Percentiles rank a stretch among this genome's conserved stretches.
Conservation (phyloP, 495 filamentous ascomycete species). For the Hypoxylon perforatum region DNA sequence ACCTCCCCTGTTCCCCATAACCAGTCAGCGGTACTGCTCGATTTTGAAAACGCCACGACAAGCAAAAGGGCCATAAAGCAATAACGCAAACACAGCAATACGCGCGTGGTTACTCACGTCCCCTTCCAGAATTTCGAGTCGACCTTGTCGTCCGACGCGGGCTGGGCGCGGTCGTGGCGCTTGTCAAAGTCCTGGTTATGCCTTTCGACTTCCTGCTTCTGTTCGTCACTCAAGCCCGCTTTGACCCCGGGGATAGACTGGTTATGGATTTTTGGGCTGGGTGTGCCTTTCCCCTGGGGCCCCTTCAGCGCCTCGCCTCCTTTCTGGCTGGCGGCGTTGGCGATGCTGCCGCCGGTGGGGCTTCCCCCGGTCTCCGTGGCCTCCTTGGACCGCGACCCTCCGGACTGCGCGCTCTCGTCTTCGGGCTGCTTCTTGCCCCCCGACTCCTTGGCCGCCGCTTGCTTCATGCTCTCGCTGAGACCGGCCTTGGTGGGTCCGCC, state of each 20-base stretch:
- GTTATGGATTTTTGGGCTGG: constrained; percentile 60
- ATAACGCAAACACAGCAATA: background rate
- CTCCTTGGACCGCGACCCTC: constrained; percentile 58
- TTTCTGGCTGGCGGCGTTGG: constrained; percentile 48
- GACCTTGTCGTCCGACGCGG: constrained; percentile 58
- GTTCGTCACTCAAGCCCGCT: constrained; percentile 53
- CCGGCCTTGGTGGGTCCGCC: constrained; percentile 42
- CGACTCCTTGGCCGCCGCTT: constrained; percentile 28
- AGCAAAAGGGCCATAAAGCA: background rate
- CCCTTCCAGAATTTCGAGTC: constrained; percentile 61
- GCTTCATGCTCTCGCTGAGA: constrained; percentile 39
- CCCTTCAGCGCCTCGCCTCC: constrained; percentile 56
- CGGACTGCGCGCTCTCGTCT: constrained; percentile 54
- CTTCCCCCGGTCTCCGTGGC: constrained; percentile 50
- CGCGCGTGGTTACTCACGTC: constrained; percentile 35
- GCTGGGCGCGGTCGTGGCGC: constrained; percentile 54
- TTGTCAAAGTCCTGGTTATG: constrained; percentile 64
- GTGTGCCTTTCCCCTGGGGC: constrained; percentile 49
- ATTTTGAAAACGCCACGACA: background rate
- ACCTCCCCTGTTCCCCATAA: constrained; percentile 31
- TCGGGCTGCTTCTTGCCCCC: constrained; percentile 50
- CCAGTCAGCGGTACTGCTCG: constrained; percentile 12
- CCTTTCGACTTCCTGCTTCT: constrained; percentile 61
- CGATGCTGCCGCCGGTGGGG: constrained; percentile 45
- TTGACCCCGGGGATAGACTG: constrained; percentile 48